Base-by-base conservation (phyloP, 1,284 basidiomycete species). In the Veloboletus limbatus region DNA sequence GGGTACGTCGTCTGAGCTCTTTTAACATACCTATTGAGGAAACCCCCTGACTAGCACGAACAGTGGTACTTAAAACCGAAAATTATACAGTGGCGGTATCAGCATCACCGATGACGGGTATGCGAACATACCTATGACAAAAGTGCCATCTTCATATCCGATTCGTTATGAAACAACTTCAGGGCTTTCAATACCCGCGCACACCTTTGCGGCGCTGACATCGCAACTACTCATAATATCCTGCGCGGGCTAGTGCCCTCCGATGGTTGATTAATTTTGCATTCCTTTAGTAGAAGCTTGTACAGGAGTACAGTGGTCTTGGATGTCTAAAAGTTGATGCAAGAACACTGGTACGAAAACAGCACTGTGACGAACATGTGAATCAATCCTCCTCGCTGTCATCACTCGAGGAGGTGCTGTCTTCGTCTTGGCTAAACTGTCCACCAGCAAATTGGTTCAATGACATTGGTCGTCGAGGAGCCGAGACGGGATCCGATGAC, bases 31-130 rank as follows among this genome's bases (percentile, higher is more conserved):
- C 8, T 24, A 31, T 40, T 24, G 50, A 80, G 85, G 82, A 22
- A 85, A 86, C 60, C 71, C 80, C 7, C 63, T 91, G 28, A 58
- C 72, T 3, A 55, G 91, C 59, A 85, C 84, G 37, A 88, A 84
- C 73, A 77, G 72, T 28, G 81, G 73, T 16, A 40, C 74, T 8
- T 21, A 6, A 25, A 13, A 45, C 20, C 6, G 18, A 38, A 20
- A 25, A 41, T 11, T 5, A 17, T 22, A 17, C 21, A 13, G 20
- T 21, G 26, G 21, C 21, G 3, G 49, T 54, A 20, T 54, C 61
- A 27, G 24, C 32, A 4, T 10, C 78, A 26, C 66, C 69, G 8
- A 60, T 72, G 48, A 75, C 78, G 2, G 73, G 74, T 36, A 35
- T 28, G 43, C 2, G 10, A 39, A 40, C 4, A 20, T 13, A 11